phyloP scores from a whole-genome alignment of 305 asterid species.

The Solanum hybrid region DNA sequence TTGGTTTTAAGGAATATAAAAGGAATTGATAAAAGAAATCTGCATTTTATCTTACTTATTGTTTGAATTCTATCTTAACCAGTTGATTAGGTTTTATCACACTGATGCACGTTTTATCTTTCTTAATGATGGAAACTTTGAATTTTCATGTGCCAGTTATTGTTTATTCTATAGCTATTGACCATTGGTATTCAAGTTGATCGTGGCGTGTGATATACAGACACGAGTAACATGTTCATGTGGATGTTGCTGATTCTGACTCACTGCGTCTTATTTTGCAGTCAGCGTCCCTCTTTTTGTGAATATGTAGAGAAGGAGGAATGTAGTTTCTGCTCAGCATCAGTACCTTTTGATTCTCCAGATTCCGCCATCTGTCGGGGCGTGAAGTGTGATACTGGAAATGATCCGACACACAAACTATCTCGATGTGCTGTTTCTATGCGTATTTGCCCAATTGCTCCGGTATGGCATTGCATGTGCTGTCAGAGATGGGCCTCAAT shows the following conservation, averaged over 20 bases:
- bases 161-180: neutral
- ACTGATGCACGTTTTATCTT: neutral
- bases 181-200: neutral
- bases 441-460: constrained; percentile 51
- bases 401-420: constrained; percentile 40
- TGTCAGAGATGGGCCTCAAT: constrained; percentile 47
- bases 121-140: neutral
- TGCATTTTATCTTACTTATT: neutral
- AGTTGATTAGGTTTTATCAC: neutral
- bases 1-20: neutral
- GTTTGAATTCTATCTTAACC: neutral
- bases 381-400: constrained; percentile 18
- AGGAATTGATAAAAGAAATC: neutral
- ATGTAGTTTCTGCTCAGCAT: constrained; percentile 66
- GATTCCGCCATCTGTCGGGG: constrained; percentile 61
- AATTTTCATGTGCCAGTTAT: neutral
- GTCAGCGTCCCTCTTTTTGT: constrained; percentile 10
- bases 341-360: constrained; percentile 61
- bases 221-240: neutral
- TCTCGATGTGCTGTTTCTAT: constrained; percentile 56
- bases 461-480: constrained; percentile 68
- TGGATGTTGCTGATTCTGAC: neutral
- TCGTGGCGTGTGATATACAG: neutral
- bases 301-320: constrained; percentile 39
- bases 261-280: neutral